phyloP scores from a whole-genome alignment of 345 rosid species.

The Populus davidiana region DNA sequence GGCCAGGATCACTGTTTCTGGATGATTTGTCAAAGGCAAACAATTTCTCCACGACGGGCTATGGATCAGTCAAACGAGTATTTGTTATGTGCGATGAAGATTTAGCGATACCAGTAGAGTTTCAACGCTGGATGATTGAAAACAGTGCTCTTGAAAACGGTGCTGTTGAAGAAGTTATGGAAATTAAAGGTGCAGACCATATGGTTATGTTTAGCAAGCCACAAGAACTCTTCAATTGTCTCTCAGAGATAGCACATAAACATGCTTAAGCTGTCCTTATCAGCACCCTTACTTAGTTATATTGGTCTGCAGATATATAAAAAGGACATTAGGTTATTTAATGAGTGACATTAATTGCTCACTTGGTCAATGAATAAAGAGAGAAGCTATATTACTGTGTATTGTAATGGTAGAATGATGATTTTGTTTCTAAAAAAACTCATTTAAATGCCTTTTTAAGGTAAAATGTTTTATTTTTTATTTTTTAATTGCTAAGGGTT shows the following conservation, averaged over 20 bases:
- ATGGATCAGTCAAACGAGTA: slow-evolving; percentile 11
- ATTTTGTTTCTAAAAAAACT: no score
- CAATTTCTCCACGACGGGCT: slow-evolving; percentile 6
- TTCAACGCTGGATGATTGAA: slow-evolving; percentile 27
- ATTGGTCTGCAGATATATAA: no score
- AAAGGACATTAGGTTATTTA: no score
- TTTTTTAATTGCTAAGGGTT: no score
- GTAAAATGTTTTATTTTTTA: no score
- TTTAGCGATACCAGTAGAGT: slow-evolving; percentile 3
- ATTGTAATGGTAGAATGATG: no score
- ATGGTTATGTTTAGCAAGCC: slow-evolving; percentile 24
- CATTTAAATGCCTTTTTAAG: no score
- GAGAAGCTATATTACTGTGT: no score
- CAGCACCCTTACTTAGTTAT: no score
- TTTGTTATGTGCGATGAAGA: slow-evolving; percentile 13
- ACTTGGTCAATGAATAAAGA: no score
- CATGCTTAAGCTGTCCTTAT: neutral
- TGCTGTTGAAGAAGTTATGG: slow-evolving; percentile 8
- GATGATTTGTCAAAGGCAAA: neutral
- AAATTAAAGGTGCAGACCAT: slow-evolving; percentile 19
- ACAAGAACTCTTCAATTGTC: slow-evolving; percentile 5
- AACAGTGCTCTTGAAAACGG: neutral
- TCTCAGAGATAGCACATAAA: slow-evolving; percentile 7
- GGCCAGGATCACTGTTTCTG: slow-evolving; percentile 12
- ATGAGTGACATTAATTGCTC: no score